Base-by-base conservation (phyloP, 202 grass and related monocot genomes). In the Setaria viridis region DNA sequence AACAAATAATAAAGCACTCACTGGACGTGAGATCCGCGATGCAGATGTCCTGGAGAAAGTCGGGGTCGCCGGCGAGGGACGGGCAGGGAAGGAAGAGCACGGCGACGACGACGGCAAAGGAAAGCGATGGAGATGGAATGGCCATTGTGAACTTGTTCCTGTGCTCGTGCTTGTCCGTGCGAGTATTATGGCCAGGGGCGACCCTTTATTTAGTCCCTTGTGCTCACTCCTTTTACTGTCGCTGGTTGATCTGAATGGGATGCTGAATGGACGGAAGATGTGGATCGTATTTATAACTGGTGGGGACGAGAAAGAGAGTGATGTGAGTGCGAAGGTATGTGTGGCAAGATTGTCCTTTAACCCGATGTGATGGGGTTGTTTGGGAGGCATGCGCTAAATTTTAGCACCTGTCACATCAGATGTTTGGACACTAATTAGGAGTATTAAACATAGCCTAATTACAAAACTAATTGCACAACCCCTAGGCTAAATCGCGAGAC, bases 41-140 rank as follows among this genome's bases (percentile, higher is more conserved):
- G 48, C 93, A 95, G 67, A 95, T 57, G 81, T 93, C 93, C 77
- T 95, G 93, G 69, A 95, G 93, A 80, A 89, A 9, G 78, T 93
- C 91, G 0, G 93, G 86, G 68, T 95, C 93, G 53, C 86, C 72
- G 11, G 84, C 80, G 35, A 87, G 34, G 62, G 74, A 78, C 2
- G 60, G 84, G 49, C 70, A n/a, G 34, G 62, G 60, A 2, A 86
- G 85, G 50, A 82, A 51, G 9, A 91, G 9, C 1, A 76, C 4
- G 17, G 62, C 70, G 15, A 85, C 14, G 32, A 76, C 8, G n/a
- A 76, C 5, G 82, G 82, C 51, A 3, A 29, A 62, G 7, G 51
- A 34, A n/a, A 80, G 39, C 48, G 67, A 20, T 9, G 75, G 60
- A 66, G 76, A 66, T 35, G 45, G 47, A 48, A 9, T 68, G 58